These are phyloP conservation scores for Chaetomium sp. DNA, from an alignment of 2,329 filamentous ascomycete species.

Conservation along the genomic window DNA sequence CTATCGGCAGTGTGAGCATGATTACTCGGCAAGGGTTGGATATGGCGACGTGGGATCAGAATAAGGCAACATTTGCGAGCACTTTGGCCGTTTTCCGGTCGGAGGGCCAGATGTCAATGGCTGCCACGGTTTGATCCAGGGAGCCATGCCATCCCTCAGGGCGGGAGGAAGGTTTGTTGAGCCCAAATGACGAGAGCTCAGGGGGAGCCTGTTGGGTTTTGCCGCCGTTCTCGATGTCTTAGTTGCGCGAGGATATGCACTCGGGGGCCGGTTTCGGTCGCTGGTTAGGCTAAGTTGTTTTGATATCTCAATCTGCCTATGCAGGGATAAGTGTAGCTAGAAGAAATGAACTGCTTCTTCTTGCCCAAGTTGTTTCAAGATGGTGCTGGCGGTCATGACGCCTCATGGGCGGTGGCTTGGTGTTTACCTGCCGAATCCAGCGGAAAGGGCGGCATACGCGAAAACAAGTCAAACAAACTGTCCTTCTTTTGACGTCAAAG, in stretches of 20 bases:
- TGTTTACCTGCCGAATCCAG: not conserved
- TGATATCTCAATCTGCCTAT: not conserved
- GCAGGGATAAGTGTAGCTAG: too few relatives aligned
- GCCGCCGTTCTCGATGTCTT: not conserved
- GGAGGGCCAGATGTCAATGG: not conserved
- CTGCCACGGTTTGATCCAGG: not conserved
- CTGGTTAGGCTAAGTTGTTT: not conserved
- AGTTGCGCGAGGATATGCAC: not conserved
- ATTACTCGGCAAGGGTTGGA: slow-evolving; percentile 41
- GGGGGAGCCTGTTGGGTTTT: not conserved
- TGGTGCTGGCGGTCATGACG: not conserved
- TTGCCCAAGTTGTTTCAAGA: not conserved
- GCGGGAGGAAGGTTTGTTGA: not conserved
- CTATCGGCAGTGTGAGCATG: slow-evolving; percentile 46
- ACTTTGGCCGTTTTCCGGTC: slow-evolving; percentile 38
- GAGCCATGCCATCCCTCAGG: not conserved
- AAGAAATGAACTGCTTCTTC: not conserved
- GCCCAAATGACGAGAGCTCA: not conserved
- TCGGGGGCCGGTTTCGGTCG: not conserved
- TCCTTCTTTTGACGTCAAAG: not conserved
- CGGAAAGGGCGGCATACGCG: not conserved
- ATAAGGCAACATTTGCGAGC: slow-evolving; percentile 43
- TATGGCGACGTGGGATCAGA: slow-evolving; percentile 41
- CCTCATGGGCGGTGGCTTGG: not conserved
- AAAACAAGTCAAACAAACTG: not conserved